Evolutionary conservation across 2,329 filamentous ascomycete genomes (phyloP).

Genomic region (Chrysoporthe cubensis): DNA sequence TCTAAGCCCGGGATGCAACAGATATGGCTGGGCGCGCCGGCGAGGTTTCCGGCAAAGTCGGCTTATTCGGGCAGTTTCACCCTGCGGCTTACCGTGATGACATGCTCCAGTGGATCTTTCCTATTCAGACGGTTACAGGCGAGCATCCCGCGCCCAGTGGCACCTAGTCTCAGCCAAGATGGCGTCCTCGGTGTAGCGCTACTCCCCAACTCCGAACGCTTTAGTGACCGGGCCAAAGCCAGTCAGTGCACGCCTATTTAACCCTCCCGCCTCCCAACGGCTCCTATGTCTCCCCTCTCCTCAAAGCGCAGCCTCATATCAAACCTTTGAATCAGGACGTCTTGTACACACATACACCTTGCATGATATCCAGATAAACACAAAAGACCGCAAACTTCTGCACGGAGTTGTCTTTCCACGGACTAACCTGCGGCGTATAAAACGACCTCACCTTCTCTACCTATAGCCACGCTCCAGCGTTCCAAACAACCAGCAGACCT

Average conservation of each 20-base stretch:
- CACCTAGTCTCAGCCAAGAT: conserved; percentile 1
- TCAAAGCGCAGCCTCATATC: not conserved
- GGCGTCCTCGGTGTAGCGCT: conserved; percentile 1
- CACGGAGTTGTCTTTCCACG: not conserved
- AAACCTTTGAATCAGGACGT: not conserved
- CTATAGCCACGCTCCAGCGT: not conserved
- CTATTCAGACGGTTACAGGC: conserved; percentile 18
- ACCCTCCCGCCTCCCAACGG: conserved; percentile 14
- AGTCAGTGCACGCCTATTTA: conserved; percentile 19
- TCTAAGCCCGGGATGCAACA: conserved; percentile 16
- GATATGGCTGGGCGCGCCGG: conserved; percentile 15
- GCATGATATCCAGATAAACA: not conserved
- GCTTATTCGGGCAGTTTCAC: conserved; percentile 23
- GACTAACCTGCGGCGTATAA: not conserved
- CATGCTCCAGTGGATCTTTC: conserved; percentile 17
- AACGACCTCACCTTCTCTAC: not conserved
- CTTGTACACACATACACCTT: not conserved
- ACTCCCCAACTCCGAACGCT: not conserved
- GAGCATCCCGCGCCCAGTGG: conserved; percentile 19
- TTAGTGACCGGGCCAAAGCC: not conserved
- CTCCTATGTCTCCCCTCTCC: not conserved
- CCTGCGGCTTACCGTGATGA: conserved; percentile 14
- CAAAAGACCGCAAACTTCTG: not conserved
- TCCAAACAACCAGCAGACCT: not conserved
- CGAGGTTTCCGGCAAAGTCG: conserved; percentile 7